Conservation (phyloP, 768 basidiomycete genomes). For the Kwoniella botswanensis region DNA sequence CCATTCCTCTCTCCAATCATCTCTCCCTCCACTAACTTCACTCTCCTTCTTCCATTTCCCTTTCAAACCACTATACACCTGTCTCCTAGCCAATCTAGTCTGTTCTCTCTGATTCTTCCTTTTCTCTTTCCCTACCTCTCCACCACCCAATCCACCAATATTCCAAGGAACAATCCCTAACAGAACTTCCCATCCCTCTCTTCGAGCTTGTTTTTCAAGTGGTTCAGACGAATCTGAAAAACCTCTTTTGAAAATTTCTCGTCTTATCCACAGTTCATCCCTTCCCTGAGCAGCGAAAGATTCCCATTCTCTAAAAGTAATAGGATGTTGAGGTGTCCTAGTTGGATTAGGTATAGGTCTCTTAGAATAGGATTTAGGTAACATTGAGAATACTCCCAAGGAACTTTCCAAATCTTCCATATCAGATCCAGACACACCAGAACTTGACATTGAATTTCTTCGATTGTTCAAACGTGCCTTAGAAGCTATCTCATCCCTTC, state of each 20-base stretch:
- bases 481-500: conserved; percentile 69
- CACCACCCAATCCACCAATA: conserved; percentile 65
- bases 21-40: conserved; percentile 50
- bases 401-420: conserved; percentile 57
- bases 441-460: background rate
- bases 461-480: conserved; percentile 59
- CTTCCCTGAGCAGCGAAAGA: conserved; percentile 60
- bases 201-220: conserved; percentile 60
- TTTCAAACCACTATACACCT: conserved; percentile 73
- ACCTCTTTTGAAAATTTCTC: conserved; percentile 57
- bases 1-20: conserved; percentile 76
- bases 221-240: conserved; percentile 38
- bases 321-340: conserved; percentile 75
- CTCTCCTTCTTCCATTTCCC: conserved; percentile 75
- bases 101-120: conserved; percentile 64
- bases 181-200: conserved; percentile 87
- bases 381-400: conserved; percentile 48
- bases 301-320: conserved; percentile 74
- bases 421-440: conserved; percentile 4
- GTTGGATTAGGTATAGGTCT: conserved; percentile 62
- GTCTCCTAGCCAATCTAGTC: conserved; percentile 53
- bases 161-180: conserved; percentile 85
- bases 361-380: conserved; percentile 48
- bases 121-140: conserved; percentile 67
- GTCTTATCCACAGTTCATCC: conserved; percentile 54